Conservation (phyloP, 2,329 filamentous ascomycete genomes). For the Tolypocladium cylindrosporum region DNA sequence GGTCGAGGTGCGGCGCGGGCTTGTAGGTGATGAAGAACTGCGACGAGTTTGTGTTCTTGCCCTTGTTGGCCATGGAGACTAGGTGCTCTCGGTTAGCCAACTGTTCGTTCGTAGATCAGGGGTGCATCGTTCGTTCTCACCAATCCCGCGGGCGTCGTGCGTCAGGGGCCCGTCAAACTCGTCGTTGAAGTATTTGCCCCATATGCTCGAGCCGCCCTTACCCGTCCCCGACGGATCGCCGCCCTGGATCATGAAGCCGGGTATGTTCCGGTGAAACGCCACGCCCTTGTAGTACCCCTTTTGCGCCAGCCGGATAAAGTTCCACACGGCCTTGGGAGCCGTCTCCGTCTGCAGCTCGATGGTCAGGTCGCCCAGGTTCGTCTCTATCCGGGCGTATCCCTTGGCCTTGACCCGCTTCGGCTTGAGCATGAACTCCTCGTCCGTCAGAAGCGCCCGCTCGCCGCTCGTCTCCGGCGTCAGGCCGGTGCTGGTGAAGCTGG, state of each 20-base stretch:
- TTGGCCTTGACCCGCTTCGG: slow-evolving; percentile 81
- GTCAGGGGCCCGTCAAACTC: slow-evolving; percentile 83
- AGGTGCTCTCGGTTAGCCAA: not conserved
- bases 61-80: slow-evolving; percentile 92
- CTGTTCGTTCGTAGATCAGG: not conserved
- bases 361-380: slow-evolving; percentile 74
- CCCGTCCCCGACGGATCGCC: slow-evolving; percentile 91
- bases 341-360: slow-evolving; percentile 85
- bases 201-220: slow-evolving; percentile 79
- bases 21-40: slow-evolving; percentile 95
- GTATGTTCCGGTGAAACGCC: slow-evolving; percentile 86
- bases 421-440: slow-evolving; percentile 95
- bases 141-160: slow-evolving; percentile 69
- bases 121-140: slow-evolving; percentile 11
- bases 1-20: slow-evolving; percentile 73
- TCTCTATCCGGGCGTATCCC: slow-evolving; percentile 84
- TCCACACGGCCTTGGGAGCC: slow-evolving; percentile 91
- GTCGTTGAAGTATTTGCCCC: slow-evolving; percentile 90
- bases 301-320: slow-evolving; percentile 81
- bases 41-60: slow-evolving; percentile 91
- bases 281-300: slow-evolving; percentile 84
- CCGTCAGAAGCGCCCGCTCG: slow-evolving; percentile 75
- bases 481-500: slow-evolving; percentile 91
- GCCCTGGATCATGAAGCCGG: slow-evolving; percentile 95
- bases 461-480: slow-evolving; percentile 84